Evolutionary conservation across 2,329 filamentous ascomycete species (phyloP).

Genomic region (Karstenula rhodostoma): DNA sequence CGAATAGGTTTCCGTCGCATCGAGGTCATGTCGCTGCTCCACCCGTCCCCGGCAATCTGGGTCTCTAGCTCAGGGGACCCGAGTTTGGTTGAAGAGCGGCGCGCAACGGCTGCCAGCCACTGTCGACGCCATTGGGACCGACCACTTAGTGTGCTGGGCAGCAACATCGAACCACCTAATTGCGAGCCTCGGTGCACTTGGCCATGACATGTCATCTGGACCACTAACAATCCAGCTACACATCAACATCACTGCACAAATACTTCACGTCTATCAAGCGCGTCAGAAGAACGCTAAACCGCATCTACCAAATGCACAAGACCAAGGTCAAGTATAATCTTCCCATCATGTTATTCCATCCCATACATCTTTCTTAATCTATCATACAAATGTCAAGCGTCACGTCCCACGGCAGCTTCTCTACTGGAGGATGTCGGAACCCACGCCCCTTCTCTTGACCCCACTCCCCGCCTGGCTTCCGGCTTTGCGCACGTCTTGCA

Average conservation of each 20-base stretch:
- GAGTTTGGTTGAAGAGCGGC: conserved; percentile 1
- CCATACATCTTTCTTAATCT: not conserved
- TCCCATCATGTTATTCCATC: not conserved
- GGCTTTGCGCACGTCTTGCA: too few relatives aligned
- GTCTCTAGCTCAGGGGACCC: conserved; percentile 7
- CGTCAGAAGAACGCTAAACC: too few relatives aligned
- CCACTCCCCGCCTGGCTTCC: not conserved
- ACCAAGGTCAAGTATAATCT: too few relatives aligned
- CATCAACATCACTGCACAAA: too few relatives aligned
- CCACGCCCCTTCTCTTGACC: not conserved
- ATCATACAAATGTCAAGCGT: not conserved
- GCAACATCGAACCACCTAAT: not conserved
- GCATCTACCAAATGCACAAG: too few relatives aligned
- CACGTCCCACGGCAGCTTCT: not conserved
- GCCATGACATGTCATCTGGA: not conserved
- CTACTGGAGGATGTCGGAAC: not conserved
- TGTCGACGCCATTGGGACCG: too few relatives aligned
- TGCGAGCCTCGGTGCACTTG: not conserved
- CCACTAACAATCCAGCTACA: too few relatives aligned
- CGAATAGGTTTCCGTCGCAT: not conserved
- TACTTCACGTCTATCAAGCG: too few relatives aligned
- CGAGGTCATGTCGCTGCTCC: not conserved
- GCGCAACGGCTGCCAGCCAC: not conserved
- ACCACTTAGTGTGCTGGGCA: conserved; percentile 4
- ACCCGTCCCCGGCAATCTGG: not conserved